Base-by-base conservation (phyloP, 2,329 filamentous ascomycete species). In the Fusarium sp. region DNA sequence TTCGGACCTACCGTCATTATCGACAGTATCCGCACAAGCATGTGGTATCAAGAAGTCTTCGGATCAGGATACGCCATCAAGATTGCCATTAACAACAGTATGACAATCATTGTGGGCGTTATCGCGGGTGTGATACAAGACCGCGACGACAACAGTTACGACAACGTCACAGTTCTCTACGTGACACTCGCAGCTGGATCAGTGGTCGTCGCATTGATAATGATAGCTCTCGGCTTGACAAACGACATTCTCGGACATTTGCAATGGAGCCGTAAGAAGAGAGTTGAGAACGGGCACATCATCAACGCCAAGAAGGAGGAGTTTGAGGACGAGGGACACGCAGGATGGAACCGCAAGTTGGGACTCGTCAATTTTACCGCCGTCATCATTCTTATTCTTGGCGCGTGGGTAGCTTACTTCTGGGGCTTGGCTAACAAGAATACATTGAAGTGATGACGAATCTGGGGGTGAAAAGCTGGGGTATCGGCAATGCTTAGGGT, bases 31-130 rank as follows among this genome's bases (percentile, higher is more conserved):
- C 84, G 88, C 17, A 88, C 87, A 0, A 82, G 82, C 1, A 83
- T 90, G 74, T 88, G 85, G 84, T 80, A 88, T 25, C 84, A 87
- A 56, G 84, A 84, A 4, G 84, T 87, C 0, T 90, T 89, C 58
- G 87, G 87, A 0, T 84, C 85, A 0, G 88, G 84, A 0, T 89
- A 89, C 60, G 81, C 85, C 2, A 75, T 88, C 56, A 90, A 90
- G 59, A 83, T 89, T 35, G 84, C 84, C 21, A 85, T 88, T 71
- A 89, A 89, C 71, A 90, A 90, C 73, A 84, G 82, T 29, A 88
- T 88, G 85, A 87, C 81, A 59, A 88, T 89, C 59, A 85, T 89
- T 51, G 78, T 89, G 2, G 80, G 85, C 0, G 83, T 89, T 41
- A 77, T 88, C 20, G 83, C 85, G 0, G 87, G 87, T 2, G 84